Evolutionary conservation across 176 grass and related monocot species (phyloP), one percentile per base, ranked within the genome.

Genomic region (Canna indica): DNA sequence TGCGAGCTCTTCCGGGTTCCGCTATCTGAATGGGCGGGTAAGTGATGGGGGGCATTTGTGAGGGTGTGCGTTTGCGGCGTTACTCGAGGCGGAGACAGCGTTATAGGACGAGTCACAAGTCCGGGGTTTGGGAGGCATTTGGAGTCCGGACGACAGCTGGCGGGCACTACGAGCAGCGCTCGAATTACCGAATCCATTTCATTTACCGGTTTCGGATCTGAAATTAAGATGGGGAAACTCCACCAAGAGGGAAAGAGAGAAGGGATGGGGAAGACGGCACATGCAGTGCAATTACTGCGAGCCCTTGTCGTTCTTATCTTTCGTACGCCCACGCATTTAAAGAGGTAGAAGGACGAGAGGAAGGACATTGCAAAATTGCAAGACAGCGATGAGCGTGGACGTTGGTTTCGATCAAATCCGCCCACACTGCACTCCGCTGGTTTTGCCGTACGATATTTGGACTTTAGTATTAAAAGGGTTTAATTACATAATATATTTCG

Each of bases 1-100:
- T n/a, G n/a, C n/a, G n/a, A n/a, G n/a, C n/a, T n/a, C n/a, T n/a
- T 24, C 58, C 31, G 33, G 34, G 35, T 7, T 34, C 9, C 20
- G 7, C 18, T 7, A 4, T 66, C 14, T 13, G 0, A 66, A 2
- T 39, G 63, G n/a, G 63, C 9, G 3, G 33, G 63, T 66, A n/a
- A 1, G 8, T 0, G 0, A 1, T 0, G 1, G 15, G 29, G 35
- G 8, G 14, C 0, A 0, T 0, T 0, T 2, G 0, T 3, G 15
- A 1, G 22, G 3, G 63, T 36, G 3, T 4, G 1, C 3, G n/a
- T n/a, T 10, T 22, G 14, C 2, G 17, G 16, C 33, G 35, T 67
- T 18, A n/a, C 35, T 15, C 5, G 64, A 13, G 18, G 64, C 9
- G 34, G 32, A 67, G 64, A 67, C 58, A 60, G 58, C 15, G 25